phyloP scores from a whole-genome alignment of 139 green algal species.

The Chlorella sp. region DNA sequence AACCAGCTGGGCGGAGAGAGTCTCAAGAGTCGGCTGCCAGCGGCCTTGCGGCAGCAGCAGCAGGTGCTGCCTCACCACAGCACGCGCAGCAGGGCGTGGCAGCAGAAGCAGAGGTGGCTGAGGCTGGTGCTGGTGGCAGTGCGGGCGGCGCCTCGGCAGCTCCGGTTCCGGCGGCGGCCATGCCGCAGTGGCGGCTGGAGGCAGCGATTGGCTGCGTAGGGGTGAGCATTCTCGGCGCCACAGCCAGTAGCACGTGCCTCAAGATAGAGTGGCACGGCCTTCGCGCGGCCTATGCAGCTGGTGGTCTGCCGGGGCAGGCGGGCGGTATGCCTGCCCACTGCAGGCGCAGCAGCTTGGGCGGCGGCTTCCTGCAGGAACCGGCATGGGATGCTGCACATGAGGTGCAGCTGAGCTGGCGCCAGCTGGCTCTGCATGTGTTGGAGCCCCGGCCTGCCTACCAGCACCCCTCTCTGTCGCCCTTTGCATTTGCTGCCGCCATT shows the following conservation, averaged over 20 bases:
- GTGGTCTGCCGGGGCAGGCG: background rate
- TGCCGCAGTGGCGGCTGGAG: slow-evolving; percentile 23
- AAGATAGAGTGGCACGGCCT: slow-evolving; percentile 37
- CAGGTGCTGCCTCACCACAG: too few species aligned
- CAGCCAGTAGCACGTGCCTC: slow-evolving; percentile 29
- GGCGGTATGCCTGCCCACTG: too few species aligned
- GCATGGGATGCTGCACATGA: background rate
- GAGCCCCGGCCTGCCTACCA: slow-evolving; percentile 6
- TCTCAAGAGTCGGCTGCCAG: background rate
- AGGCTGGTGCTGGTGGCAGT: too few species aligned
- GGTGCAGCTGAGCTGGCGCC: slow-evolving; percentile 20
- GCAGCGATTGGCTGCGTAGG: slow-evolving; percentile 10
- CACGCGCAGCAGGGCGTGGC: background rate
- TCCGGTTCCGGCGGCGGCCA: background rate
- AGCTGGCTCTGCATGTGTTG: slow-evolving; percentile 31
- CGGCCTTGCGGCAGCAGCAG: too few species aligned
- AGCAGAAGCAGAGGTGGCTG: background rate
- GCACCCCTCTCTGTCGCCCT: background rate
- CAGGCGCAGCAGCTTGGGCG: background rate
- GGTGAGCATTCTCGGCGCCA: slow-evolving; percentile 36
- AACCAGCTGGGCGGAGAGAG: too few species aligned
- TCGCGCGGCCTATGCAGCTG: background rate
- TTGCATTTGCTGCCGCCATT: slow-evolving; percentile 6
- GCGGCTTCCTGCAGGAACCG: background rate
- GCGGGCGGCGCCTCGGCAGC: background rate